Conservation (phyloP, 441 rosid genomes). For the Populus hybrid region DNA sequence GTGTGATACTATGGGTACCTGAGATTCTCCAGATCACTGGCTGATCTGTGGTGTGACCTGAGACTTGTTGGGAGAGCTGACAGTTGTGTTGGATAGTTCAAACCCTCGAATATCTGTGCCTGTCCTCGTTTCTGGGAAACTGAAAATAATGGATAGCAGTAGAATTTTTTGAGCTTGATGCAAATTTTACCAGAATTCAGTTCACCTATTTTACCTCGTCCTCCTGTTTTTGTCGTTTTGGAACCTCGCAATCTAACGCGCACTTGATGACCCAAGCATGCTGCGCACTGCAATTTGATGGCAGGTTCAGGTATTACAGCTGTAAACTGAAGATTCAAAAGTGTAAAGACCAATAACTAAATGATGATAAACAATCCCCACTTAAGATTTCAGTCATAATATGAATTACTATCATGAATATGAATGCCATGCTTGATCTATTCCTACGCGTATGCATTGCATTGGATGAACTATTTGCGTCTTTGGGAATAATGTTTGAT, state of each 20-base stretch:
- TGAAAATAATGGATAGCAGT: too few species aligned
- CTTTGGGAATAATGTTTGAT: too few species aligned
- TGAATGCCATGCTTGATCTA: too few species aligned
- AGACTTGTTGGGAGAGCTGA: not conserved
- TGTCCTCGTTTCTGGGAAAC: too few species aligned
- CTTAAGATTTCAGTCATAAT: too few species aligned
- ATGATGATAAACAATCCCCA: too few species aligned
- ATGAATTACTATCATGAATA: too few species aligned
- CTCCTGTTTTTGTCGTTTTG: not conserved
- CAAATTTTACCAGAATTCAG: not conserved
- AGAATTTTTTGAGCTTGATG: not conserved
- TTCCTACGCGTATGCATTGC: too few species aligned
- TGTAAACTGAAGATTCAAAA: too few species aligned
- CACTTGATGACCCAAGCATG: not conserved
- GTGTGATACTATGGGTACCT: not conserved
- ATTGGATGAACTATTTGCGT: too few species aligned
- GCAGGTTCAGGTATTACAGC: not conserved
- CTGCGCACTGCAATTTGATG: not conserved
- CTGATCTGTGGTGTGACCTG: not conserved
- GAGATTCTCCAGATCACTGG: not conserved
- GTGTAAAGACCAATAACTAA: too few species aligned
- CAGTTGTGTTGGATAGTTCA: not conserved
- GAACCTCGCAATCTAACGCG: not conserved
- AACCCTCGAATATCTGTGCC: too few species aligned
- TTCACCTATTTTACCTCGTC: not conserved